A percentile compares a stretch with the other conserved stretches of the same genome.
phyloP scores from a whole-genome alignment of 352 stramenopile species.

The Globisporangium perplexum region DNA sequence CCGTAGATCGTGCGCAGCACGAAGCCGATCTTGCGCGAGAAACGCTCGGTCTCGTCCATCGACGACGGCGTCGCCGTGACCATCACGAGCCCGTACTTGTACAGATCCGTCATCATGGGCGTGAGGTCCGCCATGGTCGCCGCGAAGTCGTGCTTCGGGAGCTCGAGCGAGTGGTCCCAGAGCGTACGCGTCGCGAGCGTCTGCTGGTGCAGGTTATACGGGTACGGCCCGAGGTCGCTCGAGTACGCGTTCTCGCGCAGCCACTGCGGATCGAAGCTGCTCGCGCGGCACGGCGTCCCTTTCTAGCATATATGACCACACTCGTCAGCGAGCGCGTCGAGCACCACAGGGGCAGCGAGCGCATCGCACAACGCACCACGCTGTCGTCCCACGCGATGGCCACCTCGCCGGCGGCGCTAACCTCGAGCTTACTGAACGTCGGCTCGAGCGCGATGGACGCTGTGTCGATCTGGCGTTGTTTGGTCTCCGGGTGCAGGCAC shows the following conservation, averaged over 20 bases:
- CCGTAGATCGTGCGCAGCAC: slow-evolving; percentile 86
- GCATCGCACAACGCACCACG: slow-evolving; percentile 30
- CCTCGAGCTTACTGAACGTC: slow-evolving; percentile 26
- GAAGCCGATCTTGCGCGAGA: slow-evolving; percentile 80
- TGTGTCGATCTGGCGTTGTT: slow-evolving; percentile 71
- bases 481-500: slow-evolving; percentile 68
- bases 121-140: slow-evolving; percentile 45
- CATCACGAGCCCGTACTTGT: slow-evolving; percentile 65
- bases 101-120: slow-evolving; percentile 66
- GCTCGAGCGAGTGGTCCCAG: slow-evolving; percentile 38
- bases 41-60: slow-evolving; percentile 78
- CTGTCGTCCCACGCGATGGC: slow-evolving; percentile 51
- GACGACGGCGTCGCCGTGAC: slow-evolving; percentile 56
- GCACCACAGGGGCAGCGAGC: not conserved
- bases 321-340: not conserved
- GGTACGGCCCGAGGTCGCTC: slow-evolving; percentile 34
- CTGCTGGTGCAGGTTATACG: slow-evolving; percentile 52
- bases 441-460: slow-evolving; percentile 65
- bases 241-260: slow-evolving; percentile 71
- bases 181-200: slow-evolving; percentile 41
- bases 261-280: slow-evolving; percentile 67
- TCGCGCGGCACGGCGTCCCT: slow-evolving; percentile 47
- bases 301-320: slow-evolving; percentile 17
- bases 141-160: slow-evolving; percentile 44
- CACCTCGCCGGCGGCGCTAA: slow-evolving; percentile 28